Conservation (phyloP, 805 yeast genomes). For the Hanseniaspora lachancei region DNA sequence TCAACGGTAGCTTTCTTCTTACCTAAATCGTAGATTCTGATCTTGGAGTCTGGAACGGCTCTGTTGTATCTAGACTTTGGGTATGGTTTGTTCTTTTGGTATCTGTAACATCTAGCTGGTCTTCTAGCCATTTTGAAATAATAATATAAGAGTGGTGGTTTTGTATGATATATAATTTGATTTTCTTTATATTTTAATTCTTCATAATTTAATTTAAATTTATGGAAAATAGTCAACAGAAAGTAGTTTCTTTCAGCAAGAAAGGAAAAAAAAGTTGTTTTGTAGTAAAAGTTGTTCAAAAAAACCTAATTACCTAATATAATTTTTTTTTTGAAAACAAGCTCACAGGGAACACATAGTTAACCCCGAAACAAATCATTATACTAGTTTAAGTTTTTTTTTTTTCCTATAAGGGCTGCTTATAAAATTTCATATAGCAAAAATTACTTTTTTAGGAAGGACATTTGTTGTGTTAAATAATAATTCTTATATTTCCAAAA, state of each 20-base stretch:
- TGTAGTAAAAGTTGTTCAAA: too few species aligned
- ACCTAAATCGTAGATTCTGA: slow-evolving; percentile 98
- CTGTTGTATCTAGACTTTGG: slow-evolving; percentile 99
- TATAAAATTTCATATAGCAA: background rate
- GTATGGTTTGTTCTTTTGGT: slow-evolving; percentile 99
- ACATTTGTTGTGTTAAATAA: too few species aligned
- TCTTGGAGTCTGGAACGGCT: slow-evolving; percentile 99
- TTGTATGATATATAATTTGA: background rate
- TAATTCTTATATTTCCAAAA: too few species aligned
- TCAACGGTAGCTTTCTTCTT: slow-evolving; percentile 99
- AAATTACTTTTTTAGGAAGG: background rate
- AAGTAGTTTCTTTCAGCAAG: too few species aligned
- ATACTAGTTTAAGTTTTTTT: background rate
- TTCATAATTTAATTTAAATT: too few species aligned
- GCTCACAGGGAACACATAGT: too few species aligned
- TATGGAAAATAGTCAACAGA: background rate
- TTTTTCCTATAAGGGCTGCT: background rate
- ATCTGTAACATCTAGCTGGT: slow-evolving; percentile 99
- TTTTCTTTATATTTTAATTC: too few species aligned
- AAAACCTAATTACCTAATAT: too few species aligned
- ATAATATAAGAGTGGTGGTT: slow-evolving; percentile 11
- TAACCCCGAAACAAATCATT: background rate
- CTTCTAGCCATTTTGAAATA: slow-evolving; percentile 92
- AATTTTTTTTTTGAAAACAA: too few species aligned
- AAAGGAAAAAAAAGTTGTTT: too few species aligned